phyloP scores from a whole-genome alignment of 768 basidiomycete species.

The Clathrus columnatus region DNA sequence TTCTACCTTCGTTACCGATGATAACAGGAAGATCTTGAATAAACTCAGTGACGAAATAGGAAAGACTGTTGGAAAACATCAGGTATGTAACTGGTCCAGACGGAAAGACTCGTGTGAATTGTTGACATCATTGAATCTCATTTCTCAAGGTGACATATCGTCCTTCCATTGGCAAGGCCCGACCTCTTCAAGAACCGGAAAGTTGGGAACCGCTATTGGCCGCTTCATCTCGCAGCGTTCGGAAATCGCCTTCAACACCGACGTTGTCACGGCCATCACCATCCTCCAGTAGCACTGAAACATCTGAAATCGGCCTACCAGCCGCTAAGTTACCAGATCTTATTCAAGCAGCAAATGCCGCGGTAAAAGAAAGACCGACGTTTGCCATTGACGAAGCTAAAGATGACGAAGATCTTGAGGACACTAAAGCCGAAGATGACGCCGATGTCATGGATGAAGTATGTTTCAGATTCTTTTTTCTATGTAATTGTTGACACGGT shows the following conservation, averaged over 20 bases:
- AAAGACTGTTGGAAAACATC: conserved; percentile 88
- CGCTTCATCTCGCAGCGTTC: conserved; percentile 49
- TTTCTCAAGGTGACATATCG: conserved; percentile 49
- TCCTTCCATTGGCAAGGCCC: conserved; percentile 68
- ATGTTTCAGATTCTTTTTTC: conserved; percentile 16
- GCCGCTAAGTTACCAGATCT: conserved; percentile 36
- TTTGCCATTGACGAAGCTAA: conserved; percentile 97
- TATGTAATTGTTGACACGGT: background rate
- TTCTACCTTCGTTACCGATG: conserved; percentile 83
- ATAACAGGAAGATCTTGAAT: conserved; percentile 90
- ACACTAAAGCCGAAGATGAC: conserved; percentile 39
- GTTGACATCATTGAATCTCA: background rate
- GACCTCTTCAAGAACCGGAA: conserved; percentile 69
- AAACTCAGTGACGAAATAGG: conserved; percentile 91
- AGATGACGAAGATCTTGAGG: conserved; percentile 63
- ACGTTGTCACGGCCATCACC: conserved; percentile 49
- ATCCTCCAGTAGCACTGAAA: conserved; percentile 33
- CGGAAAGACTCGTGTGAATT: too few relatives aligned
- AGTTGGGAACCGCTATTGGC: conserved; percentile 81
- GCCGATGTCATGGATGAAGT: conserved; percentile 89
- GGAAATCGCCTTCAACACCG: conserved; percentile 47
- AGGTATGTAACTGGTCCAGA: conserved; percentile 33
- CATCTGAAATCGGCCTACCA: conserved; percentile 20
- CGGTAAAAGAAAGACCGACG: conserved; percentile 83
- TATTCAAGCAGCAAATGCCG: conserved; percentile 69